A percentile compares a stretch with the other conserved stretches of the same genome.
phyloP scores from a whole-genome alignment of 345 rosid species.

The Balakata baccata region DNA sequence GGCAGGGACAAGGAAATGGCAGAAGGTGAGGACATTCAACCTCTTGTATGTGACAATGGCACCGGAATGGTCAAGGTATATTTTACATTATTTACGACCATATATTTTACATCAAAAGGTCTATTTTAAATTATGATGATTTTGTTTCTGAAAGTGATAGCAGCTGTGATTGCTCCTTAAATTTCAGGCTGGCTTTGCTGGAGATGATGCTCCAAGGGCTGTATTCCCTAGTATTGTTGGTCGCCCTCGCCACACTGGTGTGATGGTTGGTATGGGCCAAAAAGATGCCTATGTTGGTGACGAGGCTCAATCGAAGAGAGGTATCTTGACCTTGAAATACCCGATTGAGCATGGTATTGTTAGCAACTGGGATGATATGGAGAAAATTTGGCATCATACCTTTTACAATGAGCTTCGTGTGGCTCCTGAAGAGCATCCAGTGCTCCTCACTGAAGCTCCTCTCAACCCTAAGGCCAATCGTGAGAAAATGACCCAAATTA shows the following conservation, averaged over 20 bases:
- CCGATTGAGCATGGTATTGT: constrained; percentile 66
- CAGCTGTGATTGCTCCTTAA: not conserved
- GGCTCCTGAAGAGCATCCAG: constrained; percentile 74
- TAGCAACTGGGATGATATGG: constrained; percentile 68
- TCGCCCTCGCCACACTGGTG: constrained; percentile 56
- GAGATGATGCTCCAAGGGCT: constrained; percentile 57
- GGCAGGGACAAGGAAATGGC: constrained; percentile 51
- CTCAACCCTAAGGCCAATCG: constrained; percentile 77
- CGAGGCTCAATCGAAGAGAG: constrained; percentile 68
- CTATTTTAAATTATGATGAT: not conserved
- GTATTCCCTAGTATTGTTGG: constrained; percentile 58
- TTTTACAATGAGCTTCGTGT: constrained; percentile 69
- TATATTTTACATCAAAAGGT: too few species aligned
- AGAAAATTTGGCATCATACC: constrained; percentile 62
- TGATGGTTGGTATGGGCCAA: constrained; percentile 63
- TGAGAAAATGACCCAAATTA: constrained; percentile 68
- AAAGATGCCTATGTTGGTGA: constrained; percentile 73
- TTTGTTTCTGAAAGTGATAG: not conserved
- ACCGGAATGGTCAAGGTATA: constrained; percentile 69
- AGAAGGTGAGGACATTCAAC: constrained; percentile 49
- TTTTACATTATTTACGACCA: not conserved
- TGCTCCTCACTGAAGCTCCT: constrained; percentile 74
- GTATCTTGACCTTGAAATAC: constrained; percentile 60
- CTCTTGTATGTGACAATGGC: constrained; percentile 71
- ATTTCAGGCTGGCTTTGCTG: constrained; percentile 53